Evolutionary conservation across 805 yeast genomes (phyloP).

Genomic region (Lipomyces chichibuensis): DNA sequence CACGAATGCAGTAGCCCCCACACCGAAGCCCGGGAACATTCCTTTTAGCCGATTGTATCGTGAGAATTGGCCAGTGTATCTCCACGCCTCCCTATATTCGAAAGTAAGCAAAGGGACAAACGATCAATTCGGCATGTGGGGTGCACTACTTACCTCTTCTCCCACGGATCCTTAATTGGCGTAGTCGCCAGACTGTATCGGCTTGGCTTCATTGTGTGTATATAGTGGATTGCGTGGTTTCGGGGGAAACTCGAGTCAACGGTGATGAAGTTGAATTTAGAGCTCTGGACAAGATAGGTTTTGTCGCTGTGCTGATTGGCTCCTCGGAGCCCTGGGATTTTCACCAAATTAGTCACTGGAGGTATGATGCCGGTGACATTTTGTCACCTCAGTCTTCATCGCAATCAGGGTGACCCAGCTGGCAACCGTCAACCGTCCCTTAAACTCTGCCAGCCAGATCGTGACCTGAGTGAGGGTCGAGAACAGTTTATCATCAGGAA

Average conservation of each 20-base stretch:
- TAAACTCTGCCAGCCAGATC: neutral
- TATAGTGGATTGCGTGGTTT: neutral
- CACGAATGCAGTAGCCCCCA: constrained; percentile 75
- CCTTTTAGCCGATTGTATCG: constrained; percentile 68
- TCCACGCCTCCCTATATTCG: constrained; percentile 78
- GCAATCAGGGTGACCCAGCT: neutral
- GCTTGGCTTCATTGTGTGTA: constrained; percentile 23
- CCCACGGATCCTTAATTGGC: constrained; percentile 53
- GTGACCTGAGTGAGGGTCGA: neutral
- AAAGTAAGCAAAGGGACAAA: neutral
- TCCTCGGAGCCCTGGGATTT: neutral
- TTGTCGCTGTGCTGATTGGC: neutral
- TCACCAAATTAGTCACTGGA: neutral
- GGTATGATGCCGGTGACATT: neutral
- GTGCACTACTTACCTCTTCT: constrained; percentile 46
- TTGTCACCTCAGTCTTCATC: neutral
- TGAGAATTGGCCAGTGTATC: constrained; percentile 80
- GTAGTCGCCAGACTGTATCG: constrained; percentile 15
- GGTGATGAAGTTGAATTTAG: neutral
- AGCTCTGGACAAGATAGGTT: neutral
- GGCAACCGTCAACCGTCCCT: too few species aligned
- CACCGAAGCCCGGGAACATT: constrained; percentile 78
- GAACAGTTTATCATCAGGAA: neutral
- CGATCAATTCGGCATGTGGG: neutral
- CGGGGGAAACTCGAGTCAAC: neutral